phyloP scores from a whole-genome alignment of 2,329 filamentous ascomycete species.

The Fusarium sp. region DNA sequence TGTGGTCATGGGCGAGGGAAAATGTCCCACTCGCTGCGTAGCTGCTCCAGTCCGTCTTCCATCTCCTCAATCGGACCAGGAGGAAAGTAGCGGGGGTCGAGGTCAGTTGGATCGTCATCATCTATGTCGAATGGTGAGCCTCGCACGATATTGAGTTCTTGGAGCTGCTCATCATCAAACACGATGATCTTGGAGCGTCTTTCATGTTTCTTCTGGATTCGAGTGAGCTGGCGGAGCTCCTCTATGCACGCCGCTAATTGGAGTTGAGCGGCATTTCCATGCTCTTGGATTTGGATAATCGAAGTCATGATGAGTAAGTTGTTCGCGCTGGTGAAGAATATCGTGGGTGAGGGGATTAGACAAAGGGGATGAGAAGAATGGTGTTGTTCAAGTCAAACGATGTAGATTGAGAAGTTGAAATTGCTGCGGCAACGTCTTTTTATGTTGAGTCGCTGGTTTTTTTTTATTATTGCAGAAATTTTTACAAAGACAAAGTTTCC shows the following conservation, averaged over 20 bases:
- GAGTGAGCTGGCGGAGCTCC: not conserved
- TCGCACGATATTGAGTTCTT: not conserved
- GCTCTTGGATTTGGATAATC: not conserved
- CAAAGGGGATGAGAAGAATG: not conserved
- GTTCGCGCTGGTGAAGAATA: not conserved
- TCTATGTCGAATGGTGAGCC: conserved; percentile 26
- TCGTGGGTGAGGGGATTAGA: not conserved
- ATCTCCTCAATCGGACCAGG: conserved; percentile 3
- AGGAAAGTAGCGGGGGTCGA: conserved; percentile 22
- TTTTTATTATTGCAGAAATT: not conserved
- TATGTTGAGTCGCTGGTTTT: too few species aligned
- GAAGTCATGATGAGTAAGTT: not conserved
- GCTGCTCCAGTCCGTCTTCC: not conserved
- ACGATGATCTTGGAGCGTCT: not conserved
- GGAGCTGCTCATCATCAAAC: not conserved
- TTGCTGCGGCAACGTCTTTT: too few species aligned
- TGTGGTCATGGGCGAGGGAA: not conserved
- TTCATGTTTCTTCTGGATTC: not conserved
- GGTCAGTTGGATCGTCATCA: conserved; percentile 17
- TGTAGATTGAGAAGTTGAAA: not conserved
- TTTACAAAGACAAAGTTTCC: not conserved
- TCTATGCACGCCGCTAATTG: not conserved
- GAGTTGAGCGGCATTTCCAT: not conserved
- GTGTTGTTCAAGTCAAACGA: not conserved
- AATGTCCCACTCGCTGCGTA: not conserved